Percentiles rank a stretch among this genome's conserved stretches.
These are phyloP conservation scores for Rhynchospora pubera DNA, from an alignment of 176 grass and related monocot genomes.

Conservation along the genomic window DNA sequence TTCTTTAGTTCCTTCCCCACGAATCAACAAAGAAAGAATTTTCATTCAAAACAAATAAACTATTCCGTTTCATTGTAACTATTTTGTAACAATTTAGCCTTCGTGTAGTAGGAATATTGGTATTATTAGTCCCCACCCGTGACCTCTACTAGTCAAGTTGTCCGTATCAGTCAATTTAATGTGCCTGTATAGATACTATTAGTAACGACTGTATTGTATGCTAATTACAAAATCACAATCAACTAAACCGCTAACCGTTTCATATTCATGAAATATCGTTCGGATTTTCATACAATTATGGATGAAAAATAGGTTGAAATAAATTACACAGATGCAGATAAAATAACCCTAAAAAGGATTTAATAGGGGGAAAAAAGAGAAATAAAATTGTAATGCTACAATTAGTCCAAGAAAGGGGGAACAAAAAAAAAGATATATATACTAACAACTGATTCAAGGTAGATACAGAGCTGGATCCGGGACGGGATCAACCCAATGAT, in stretches of 20 bases:
- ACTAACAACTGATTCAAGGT: slow-evolving; percentile 21
- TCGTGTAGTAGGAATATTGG: neutral
- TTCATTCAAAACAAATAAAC: neutral
- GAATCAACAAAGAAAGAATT: neutral
- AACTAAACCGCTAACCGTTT: slow-evolving; percentile 6
- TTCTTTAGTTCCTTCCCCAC: neutral
- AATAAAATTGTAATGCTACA: neutral
- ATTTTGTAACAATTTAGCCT: neutral
- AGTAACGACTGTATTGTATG: neutral
- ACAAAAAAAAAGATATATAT: slow-evolving; percentile 4
- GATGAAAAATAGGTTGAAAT: neutral
- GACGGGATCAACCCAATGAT: slow-evolving; percentile 12
- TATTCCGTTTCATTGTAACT: neutral
- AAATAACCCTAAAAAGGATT: neutral
- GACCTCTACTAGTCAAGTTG: neutral
- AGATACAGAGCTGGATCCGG: slow-evolving; percentile 29
- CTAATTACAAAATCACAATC: neutral
- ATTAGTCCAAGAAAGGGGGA: neutral
- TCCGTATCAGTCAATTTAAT: neutral
- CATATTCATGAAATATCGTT: neutral
- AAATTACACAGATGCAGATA: neutral
- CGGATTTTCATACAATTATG: neutral
- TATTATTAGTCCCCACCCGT: neutral
- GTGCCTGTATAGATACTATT: too few species aligned
- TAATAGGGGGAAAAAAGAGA: neutral